Base-by-base conservation (phyloP, 257 asterid species). In the Lantana camara region DNA sequence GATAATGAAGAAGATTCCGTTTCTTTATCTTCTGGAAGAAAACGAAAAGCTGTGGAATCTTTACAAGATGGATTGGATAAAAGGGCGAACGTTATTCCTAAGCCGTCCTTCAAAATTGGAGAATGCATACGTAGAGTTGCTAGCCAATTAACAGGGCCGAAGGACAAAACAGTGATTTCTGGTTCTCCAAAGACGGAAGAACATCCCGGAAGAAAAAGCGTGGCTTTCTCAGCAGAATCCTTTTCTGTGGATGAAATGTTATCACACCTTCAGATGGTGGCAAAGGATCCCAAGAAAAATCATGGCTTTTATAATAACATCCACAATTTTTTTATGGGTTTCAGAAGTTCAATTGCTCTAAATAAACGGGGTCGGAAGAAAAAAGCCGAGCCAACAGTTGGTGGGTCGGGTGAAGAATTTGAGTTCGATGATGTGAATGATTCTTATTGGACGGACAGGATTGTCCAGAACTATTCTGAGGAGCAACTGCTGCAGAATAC, bases 81-180 rank as follows among this genome's bases (percentile, higher is more conserved):
- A 57, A 76, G 84, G 72, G 73, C 52, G 45, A 81, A 66, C 46
- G 64, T 81, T 50, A 63, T 80, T 63, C 91, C 90, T 38, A 90
- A 81, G 70, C 90, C 96, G 41, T 88, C 95, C 47, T 94, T 94
- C 40, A 91, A 85, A 71, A 83, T 94, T 13, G 99, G 99, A 13
- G 99, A 94, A 59, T 88, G 99, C 70, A 94, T 94, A 17, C 92
- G 89, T 35, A 81, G 97, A 77, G 91, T 83, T 42, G 99, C 99
- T 51, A 85, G 86, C 83, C 95, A 90, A 71, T 74, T 94, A 69
- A 83, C 96, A 24, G 90, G 88, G n/a, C 55, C 90, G 7, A 83
- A 85, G 81, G 77, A 82, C 40, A 7, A 5, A 35, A 35, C 7
- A 10, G 80, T 48, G 17, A 44, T 56, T 47, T 85, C 79, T 57